Evolutionary conservation across 2,329 filamentous ascomycete species (phyloP).

Genomic region (Epichloe sylvatica): DNA sequence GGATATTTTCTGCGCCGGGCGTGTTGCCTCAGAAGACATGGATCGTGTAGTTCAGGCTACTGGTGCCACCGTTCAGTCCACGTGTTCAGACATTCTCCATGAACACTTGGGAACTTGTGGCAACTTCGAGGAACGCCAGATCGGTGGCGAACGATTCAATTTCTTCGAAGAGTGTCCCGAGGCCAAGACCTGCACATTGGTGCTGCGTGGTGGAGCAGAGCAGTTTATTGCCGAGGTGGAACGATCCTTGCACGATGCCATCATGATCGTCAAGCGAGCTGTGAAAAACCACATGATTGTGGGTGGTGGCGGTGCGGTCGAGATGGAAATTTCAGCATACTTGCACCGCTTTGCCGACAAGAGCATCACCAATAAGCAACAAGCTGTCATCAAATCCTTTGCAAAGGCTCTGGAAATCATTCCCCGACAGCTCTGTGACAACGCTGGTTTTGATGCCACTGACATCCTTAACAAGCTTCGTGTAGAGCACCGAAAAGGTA

Average conservation of each 20-base stretch:
- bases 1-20: conserved; percentile 94
- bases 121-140: conserved; percentile 86
- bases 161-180: conserved; percentile 93
- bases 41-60: conserved; percentile 93
- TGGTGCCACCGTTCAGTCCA: conserved; percentile 83
- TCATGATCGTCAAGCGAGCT: conserved; percentile 99
- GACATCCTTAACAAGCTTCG: conserved; percentile 94
- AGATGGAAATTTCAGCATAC: conserved; percentile 95
- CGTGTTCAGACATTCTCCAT: conserved; percentile 83
- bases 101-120: conserved; percentile 88
- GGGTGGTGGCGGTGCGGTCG: conserved; percentile 81
- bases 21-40: conserved; percentile 81
- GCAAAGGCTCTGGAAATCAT: conserved; percentile 96
- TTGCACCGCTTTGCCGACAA: conserved; percentile 86
- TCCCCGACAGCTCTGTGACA: conserved; percentile 93
- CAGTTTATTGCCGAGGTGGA: conserved; percentile 99
- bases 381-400: conserved; percentile 94
- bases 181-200: conserved; percentile 91
- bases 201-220: conserved; percentile 90
- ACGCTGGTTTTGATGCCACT: conserved; percentile 94
- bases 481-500: conserved; percentile 89
- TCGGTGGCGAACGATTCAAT: conserved; percentile 95
- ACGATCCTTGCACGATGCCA: conserved; percentile 92
- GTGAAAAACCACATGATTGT: conserved; percentile 92
- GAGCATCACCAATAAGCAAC: conserved; percentile 88